Evolutionary conservation across 768 basidiomycete genomes (phyloP).

Genomic region (Mrakia gelida): DNA sequence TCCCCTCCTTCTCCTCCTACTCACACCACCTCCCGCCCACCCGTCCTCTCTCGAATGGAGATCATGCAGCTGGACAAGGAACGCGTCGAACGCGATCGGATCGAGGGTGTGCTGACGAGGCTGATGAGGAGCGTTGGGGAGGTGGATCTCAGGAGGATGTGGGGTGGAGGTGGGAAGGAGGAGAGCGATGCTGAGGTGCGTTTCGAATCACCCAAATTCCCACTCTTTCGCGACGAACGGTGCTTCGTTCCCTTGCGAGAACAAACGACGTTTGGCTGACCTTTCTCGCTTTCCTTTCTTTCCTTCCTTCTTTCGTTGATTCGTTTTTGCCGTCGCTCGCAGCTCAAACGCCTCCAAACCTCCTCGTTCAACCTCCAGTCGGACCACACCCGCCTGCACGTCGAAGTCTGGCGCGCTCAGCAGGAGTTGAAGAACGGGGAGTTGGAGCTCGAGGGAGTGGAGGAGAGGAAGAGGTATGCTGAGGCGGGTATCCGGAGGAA

Average conservation of each 20-base stretch:
- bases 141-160: slow-evolving; percentile 11
- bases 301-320: too few species aligned
- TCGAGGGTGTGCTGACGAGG: neutral
- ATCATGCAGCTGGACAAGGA: slow-evolving; percentile 1
- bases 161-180: neutral
- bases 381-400: neutral
- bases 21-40: neutral
- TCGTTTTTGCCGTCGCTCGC: neutral
- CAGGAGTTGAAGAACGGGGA: slow-evolving; percentile 23
- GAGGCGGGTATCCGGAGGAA: slow-evolving; percentile 22
- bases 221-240: too few species aligned
- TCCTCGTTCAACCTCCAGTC: slow-evolving; percentile 5
- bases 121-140: neutral
- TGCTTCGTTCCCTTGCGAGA: too few species aligned
- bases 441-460: slow-evolving; percentile 12
- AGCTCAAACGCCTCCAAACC: neutral
- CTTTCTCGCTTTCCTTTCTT: neutral
- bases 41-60: neutral
- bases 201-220: too few species aligned
- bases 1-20: neutral
- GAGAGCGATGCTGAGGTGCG: slow-evolving; percentile 4
- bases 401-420: slow-evolving; percentile 18
- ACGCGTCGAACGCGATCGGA: neutral
- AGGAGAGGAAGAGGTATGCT: slow-evolving; percentile 4
- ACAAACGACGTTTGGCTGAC: too few species aligned